Percentiles rank a stretch among this genome's conserved stretches.
Evolutionary conservation across 2,329 filamentous ascomycete species (phyloP).

Genomic region (Berkeleyomyces rouxiae): DNA sequence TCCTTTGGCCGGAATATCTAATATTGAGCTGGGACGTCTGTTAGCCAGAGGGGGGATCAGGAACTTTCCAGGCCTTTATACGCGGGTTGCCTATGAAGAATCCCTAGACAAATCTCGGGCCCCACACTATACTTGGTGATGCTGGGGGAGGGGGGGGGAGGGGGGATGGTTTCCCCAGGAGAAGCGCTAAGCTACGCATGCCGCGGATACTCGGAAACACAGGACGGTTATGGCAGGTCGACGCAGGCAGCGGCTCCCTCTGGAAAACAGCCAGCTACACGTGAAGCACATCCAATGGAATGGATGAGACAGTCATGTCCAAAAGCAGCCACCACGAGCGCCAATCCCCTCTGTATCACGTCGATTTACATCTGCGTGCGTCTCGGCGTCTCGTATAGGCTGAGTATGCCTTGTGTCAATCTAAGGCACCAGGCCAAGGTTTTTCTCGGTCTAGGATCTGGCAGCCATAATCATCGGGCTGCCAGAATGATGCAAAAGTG

Average conservation of each 20-base stretch:
- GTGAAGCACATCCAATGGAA: too few relatives aligned
- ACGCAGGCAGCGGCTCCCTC: too few relatives aligned
- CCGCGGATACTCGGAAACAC: too few relatives aligned
- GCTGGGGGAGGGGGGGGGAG: too few relatives aligned
- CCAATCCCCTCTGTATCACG: slow-evolving; percentile 10
- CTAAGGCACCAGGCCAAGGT: neutral
- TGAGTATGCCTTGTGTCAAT: neutral
- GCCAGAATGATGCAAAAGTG: neutral
- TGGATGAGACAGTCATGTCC: slow-evolving; percentile 14
- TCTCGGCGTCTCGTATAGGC: neutral
- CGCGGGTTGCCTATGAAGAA: neutral
- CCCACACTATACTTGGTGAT: too few relatives aligned
- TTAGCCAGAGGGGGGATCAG: neutral
- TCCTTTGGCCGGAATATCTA: slow-evolving; percentile 38
- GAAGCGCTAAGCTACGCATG: too few relatives aligned
- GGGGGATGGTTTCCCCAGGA: too few relatives aligned
- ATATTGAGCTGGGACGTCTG: slow-evolving; percentile 35
- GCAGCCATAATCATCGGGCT: neutral
- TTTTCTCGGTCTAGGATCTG: neutral
- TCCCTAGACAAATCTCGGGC: too few relatives aligned
- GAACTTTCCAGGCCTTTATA: too few relatives aligned
- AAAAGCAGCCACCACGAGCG: slow-evolving; percentile 18
- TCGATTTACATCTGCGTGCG: neutral
- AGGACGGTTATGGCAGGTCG: too few relatives aligned
- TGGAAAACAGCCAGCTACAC: too few relatives aligned